Base-by-base conservation (phyloP, 495 filamentous ascomycete genomes). In the Rostrohypoxylon terebratum region DNA sequence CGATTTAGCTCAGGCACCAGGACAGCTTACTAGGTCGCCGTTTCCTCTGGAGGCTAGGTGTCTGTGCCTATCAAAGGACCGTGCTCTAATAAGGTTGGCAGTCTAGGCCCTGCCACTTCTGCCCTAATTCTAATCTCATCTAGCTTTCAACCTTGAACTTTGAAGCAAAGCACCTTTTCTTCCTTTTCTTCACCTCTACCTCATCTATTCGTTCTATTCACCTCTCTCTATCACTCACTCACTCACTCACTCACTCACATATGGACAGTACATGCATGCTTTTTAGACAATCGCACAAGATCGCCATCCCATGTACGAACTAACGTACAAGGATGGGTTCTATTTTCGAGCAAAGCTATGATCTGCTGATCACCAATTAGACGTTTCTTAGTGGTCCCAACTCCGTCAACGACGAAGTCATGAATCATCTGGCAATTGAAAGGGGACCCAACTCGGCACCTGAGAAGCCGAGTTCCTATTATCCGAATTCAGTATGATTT, bases 371-470 rank as follows among this genome's bases (percentile, higher is more conserved):
- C 60, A 53, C 11, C 47, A 50, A 23, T 3, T 50, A 25, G 25
- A 28, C 50, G 25, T 40, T n/a, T 7, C 14, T 48, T 47, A 66
- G 63, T 58, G 51, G 63, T 23, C n/a, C 38, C 28, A 69, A 48
- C 14, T 58, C 38, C 25, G 57, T 34, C 20, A 38, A 55, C 11
- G n/a, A 23, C 31, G 13, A 59, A 51, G 51, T 69, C 67, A 69
- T 69, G 59, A 69, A 58, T 69, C 67, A 69, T 69, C 59, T 40
- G 18, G 18, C 33, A 38, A 58, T 16, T 21, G 16, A 14, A 40
- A n/a, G 20, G 23, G 16, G 8, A 20, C 14, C 61, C 18, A 25
- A 42, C 36, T 28, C 36, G 38, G 20, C 34, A 34, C 36, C 20
- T 47, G 42, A 44, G 34, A 34, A 45, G 7, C 54, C 33, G 25